A percentile compares a stretch with the other conserved stretches of the same genome.
These are phyloP conservation scores for Chrysosporium queenslandicum DNA, from an alignment of 2,329 filamentous ascomycete genomes.

Conservation along the genomic window DNA sequence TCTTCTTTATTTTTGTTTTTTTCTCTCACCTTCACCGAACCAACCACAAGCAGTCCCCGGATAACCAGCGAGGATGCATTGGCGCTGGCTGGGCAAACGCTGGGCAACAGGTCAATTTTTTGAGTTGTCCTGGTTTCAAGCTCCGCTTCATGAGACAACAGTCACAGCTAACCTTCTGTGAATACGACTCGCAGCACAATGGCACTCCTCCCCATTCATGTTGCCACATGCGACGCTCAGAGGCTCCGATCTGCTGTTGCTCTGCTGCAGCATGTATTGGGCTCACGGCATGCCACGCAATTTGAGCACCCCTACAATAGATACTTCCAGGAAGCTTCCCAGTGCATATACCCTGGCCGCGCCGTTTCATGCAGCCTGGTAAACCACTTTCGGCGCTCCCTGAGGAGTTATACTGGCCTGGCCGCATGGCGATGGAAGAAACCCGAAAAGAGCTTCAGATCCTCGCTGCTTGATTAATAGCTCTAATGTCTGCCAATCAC, in stretches of 20 bases:
- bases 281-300: constrained; percentile 9
- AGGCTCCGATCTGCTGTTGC: constrained; percentile 1
- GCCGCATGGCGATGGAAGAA: no score
- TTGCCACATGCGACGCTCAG: constrained; percentile 9
- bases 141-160: not conserved
- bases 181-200: constrained; percentile 1
- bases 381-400: no score
- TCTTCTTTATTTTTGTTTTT: not conserved
- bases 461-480: no score
- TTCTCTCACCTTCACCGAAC: not conserved
- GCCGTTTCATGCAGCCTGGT: not conserved
- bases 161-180: not conserved
- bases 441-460: no score
- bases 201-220: not conserved
- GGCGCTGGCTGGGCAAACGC: constrained; percentile 4
- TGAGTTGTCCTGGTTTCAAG: not conserved
- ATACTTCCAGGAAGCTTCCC: not conserved
- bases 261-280: constrained; percentile 6
- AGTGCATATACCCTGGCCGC: not conserved
- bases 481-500: no score
- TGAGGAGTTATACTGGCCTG: no score
- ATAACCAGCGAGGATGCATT: constrained; percentile 3
- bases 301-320: not conserved
- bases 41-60: not conserved
- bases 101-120: constrained; percentile 4